Percentiles rank a stretch among this genome's conserved stretches.
phyloP scores from a whole-genome alignment of 352 stramenopile genomes.

The Phytophthora brassicae region DNA sequence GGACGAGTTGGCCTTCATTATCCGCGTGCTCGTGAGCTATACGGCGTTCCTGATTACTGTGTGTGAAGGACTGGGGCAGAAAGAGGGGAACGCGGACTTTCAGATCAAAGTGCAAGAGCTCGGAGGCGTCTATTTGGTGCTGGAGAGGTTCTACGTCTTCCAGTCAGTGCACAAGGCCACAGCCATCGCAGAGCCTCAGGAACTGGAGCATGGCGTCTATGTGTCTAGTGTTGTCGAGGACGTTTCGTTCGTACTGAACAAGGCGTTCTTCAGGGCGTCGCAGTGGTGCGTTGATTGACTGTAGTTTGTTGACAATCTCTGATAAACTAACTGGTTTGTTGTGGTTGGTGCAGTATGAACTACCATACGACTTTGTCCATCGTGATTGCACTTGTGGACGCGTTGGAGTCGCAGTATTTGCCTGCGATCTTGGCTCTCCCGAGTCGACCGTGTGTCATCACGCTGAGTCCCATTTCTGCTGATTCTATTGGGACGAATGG shows the following conservation, averaged over 20 bases:
- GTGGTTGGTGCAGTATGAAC: slow-evolving; percentile 49
- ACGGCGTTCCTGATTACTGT: slow-evolving; percentile 52
- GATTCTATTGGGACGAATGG: slow-evolving; percentile 1
- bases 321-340: too few species aligned
- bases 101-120: slow-evolving; percentile 71
- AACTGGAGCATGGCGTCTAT: slow-evolving; percentile 65
- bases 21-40: slow-evolving; percentile 76
- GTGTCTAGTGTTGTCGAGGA: slow-evolving; percentile 85
- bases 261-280: slow-evolving; percentile 72
- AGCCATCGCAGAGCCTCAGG: slow-evolving; percentile 76
- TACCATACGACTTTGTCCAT: slow-evolving; percentile 84
- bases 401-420: slow-evolving; percentile 78
- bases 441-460: slow-evolving; percentile 59
- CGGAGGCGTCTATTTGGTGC: slow-evolving; percentile 75
- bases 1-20: slow-evolving; percentile 78
- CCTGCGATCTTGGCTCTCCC: slow-evolving; percentile 73
- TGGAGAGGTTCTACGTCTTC: slow-evolving; percentile 86
- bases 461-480: slow-evolving; percentile 29
- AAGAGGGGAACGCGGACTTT: slow-evolving; percentile 37
- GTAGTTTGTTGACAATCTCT: background rate
- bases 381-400: slow-evolving; percentile 83
- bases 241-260: slow-evolving; percentile 85
- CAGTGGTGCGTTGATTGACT: slow-evolving; percentile 59
- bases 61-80: slow-evolving; percentile 48
- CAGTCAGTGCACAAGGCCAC: slow-evolving; percentile 86